A percentile compares a stretch with the other conserved stretches of the same genome.
Evolutionary conservation across 805 yeast species (phyloP).

Genomic region (Suhomyces sp.): DNA sequence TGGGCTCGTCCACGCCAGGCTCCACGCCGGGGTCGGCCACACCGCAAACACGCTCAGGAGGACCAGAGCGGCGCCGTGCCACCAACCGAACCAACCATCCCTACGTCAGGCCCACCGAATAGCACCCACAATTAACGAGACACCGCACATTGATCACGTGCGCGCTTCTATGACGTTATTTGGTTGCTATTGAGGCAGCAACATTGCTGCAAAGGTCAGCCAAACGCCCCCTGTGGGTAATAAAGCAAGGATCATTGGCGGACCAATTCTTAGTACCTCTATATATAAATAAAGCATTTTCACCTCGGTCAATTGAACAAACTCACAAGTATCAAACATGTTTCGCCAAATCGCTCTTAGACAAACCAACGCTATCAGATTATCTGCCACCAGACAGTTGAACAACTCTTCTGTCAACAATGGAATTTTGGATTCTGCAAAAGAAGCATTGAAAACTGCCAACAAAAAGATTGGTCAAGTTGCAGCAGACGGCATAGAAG

Average conservation of each 20-base stretch:
- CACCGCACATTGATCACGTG: not conserved
- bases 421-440: constrained; percentile 30
- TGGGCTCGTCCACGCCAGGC: not conserved
- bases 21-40: not conserved
- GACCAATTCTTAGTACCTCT: not conserved
- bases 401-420: not conserved
- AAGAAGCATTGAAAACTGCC: constrained; percentile 30
- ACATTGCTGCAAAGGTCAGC: constrained; percentile 2
- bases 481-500: constrained; percentile 39
- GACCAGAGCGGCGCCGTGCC: constrained; percentile 9
- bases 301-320: not conserved
- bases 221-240: not conserved
- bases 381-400: constrained; percentile 1
- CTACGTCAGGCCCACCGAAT: constrained; percentile 5
- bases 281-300: not conserved
- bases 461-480: constrained; percentile 40
- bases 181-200: not conserved
- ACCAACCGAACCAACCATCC: constrained; percentile 7
- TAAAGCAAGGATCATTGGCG: not conserved
- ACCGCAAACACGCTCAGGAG: constrained; percentile 5
- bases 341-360: constrained; percentile 8
- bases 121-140: not conserved
- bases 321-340: constrained; percentile 3
- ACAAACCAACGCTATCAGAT: constrained; percentile 6
- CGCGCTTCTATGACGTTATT: not conserved